Evolutionary conservation across 2,329 filamentous ascomycete genomes (phyloP), one percentile per base, ranked within the genome.

Genomic region (Lecanoromycetidae sp.): DNA sequence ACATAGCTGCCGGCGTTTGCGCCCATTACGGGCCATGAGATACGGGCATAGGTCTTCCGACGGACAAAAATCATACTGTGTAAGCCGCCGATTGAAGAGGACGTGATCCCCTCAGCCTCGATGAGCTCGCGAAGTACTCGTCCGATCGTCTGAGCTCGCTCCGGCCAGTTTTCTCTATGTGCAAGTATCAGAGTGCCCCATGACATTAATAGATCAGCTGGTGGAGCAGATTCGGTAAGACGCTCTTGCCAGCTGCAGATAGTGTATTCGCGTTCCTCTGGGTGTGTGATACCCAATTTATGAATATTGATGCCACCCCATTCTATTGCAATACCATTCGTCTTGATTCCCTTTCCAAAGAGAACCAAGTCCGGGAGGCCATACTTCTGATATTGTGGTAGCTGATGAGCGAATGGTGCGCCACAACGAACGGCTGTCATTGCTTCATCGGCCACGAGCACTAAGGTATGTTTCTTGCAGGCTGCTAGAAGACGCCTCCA

Each of bases 301-400:
- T 41, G n/a, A 20, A 49, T 45, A 13, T 49, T 46, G 8, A 49
- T 19, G 9, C 40, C 47, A 10, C 41, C 33, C 47, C 47, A 49
- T 29, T 49, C 47, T 9, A 49, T 22, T 6, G 47, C 47, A 27
- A 46, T 46, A 15, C 47, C 47, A 15, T 49, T 49, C 12, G 41
- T 49, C 26, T 20, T 40, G 4, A 49, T 17, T 9, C 41, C 42
- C 23, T 49, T 49, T 5, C 47, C 47, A n/a, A 49, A 49, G n/a
- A 49, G 35, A 6, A 49, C 47, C 5, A 49, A n/a, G 20, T 49
- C 47, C n/a, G 47, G 47, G 4, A 38, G 8, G 3, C 47, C 47
- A 20, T 45, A 23, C 13, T 27, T 39, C 7, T 15, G 22, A 29
- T 29, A 49, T 19, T 45, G 29, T 27, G 47, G 47, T n/a, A 49